These are phyloP conservation scores for Mentha longifolia DNA, from an alignment of 257 asterid species.

Conservation along the genomic window DNA sequence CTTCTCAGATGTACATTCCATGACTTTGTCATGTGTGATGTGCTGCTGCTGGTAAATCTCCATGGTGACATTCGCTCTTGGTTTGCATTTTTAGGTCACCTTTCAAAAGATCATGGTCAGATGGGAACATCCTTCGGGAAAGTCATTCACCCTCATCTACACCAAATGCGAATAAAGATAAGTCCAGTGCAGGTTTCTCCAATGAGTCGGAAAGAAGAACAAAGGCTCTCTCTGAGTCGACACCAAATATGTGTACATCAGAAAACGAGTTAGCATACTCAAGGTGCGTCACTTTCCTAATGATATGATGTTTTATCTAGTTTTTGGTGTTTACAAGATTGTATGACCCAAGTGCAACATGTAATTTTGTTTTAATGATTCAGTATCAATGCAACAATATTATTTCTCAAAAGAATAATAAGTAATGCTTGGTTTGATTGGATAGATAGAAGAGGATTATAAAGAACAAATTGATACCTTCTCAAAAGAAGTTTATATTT, in stretches of 20 bases:
- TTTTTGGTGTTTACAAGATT: constrained; percentile 20
- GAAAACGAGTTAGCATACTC: constrained; percentile 62
- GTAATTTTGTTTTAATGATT: not conserved
- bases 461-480: too few species aligned
- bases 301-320: constrained; percentile 4
- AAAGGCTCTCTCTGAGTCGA: constrained; percentile 66
- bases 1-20: constrained; percentile 6
- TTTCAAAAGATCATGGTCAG: constrained; percentile 85
- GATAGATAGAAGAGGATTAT: too few species aligned
- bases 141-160: constrained; percentile 54
- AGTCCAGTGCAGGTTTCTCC: constrained; percentile 52
- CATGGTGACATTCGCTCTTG: constrained; percentile 28
- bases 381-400: too few species aligned
- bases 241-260: constrained; percentile 64
- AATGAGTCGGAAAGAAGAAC: constrained; percentile 53
- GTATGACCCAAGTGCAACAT: not conserved
- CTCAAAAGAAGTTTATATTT: too few species aligned
- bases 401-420: too few species aligned
- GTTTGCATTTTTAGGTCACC: constrained; percentile 52
- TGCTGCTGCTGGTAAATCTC: constrained; percentile 29
- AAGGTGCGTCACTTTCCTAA: constrained; percentile 57
- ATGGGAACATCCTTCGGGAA: constrained; percentile 81
- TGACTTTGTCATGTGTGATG: constrained; percentile 27
- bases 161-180: constrained; percentile 45
- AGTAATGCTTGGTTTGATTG: too few species aligned